phyloP scores from a whole-genome alignment of 192 early-diverging fungal genomes.

The Coemansia sp. region DNA sequence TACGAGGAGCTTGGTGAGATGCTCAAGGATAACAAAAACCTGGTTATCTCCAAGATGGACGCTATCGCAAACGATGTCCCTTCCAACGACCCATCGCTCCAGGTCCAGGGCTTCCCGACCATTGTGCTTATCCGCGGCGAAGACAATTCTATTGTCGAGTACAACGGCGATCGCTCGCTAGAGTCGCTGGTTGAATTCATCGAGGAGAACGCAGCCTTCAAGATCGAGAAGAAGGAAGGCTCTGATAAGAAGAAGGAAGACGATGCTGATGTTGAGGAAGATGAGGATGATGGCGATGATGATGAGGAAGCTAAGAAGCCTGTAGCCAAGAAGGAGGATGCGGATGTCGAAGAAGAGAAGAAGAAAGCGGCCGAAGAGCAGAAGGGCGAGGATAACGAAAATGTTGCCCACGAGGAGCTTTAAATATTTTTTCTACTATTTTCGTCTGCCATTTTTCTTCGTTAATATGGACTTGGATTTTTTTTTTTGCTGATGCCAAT shows the following conservation, averaged over 20 bases:
- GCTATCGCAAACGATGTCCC: constrained; percentile 95
- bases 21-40: constrained; percentile 57
- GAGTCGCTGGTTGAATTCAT: constrained; percentile 81
- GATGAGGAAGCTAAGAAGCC: constrained; percentile 29
- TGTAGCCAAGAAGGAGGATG: constrained; percentile 24
- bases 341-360: neutral
- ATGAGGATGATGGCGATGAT: constrained; percentile 25
- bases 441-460: neutral
- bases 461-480: neutral
- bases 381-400: constrained; percentile 14
- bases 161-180: constrained; percentile 79
- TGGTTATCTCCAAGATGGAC: constrained; percentile 94
- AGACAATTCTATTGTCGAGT: constrained; percentile 78
- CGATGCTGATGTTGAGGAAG: constrained; percentile 26
- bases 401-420: constrained; percentile 25
- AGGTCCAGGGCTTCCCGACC: constrained; percentile 93
- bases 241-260: constrained; percentile 38
- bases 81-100: constrained; percentile 60
- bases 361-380: neutral
- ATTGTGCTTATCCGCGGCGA: constrained; percentile 89
- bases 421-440: constrained; percentile 4
- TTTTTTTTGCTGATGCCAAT: neutral
- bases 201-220: constrained; percentile 69
- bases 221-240: constrained; percentile 41
- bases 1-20: constrained; percentile 81